These are phyloP conservation scores for Gaertneriomyces semiglobifer DNA, from an alignment of 192 early-diverging fungal species.

Conservation along the genomic window DNA sequence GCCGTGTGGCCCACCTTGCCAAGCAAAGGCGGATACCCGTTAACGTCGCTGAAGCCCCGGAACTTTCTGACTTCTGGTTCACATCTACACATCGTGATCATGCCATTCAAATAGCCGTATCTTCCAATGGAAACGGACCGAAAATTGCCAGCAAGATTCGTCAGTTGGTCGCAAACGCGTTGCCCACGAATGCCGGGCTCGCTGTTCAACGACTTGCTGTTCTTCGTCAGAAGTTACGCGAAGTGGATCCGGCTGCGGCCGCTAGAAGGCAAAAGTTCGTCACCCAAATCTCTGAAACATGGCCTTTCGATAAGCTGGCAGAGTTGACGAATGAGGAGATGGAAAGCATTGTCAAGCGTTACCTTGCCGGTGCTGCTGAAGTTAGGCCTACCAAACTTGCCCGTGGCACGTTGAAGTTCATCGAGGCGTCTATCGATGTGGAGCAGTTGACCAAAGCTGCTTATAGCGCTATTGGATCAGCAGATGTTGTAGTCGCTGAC, in stretches of 20 bases:
- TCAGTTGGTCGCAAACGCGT: slow-evolving; percentile 62
- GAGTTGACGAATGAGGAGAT: slow-evolving; percentile 62
- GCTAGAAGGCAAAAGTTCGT: slow-evolving; percentile 76
- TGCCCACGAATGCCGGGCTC: slow-evolving; percentile 58
- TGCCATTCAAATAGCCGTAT: slow-evolving; percentile 84
- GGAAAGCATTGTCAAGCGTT: slow-evolving; percentile 57
- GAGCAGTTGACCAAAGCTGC: slow-evolving; percentile 76
- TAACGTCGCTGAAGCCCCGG: slow-evolving; percentile 77
- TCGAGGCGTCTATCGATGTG: slow-evolving; percentile 81
- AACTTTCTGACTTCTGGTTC: slow-evolving; percentile 84
- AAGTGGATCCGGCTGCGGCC: slow-evolving; percentile 51
- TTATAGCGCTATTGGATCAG: slow-evolving; percentile 38
- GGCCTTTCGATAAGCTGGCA: slow-evolving; percentile 75
- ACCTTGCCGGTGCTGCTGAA: slow-evolving; percentile 31
- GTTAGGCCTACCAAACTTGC: slow-evolving; percentile 6
- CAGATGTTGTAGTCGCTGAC: slow-evolving; percentile 82
- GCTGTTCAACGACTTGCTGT: slow-evolving; percentile 68
- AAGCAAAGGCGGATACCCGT: slow-evolving; percentile 68
- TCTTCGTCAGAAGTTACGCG: slow-evolving; percentile 48
- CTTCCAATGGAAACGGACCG: slow-evolving; percentile 82
- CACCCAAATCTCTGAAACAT: slow-evolving; percentile 73
- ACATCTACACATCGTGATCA: slow-evolving; percentile 78
- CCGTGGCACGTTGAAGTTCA: slow-evolving; percentile 30
- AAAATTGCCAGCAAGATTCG: slow-evolving; percentile 76
- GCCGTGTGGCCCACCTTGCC: slow-evolving; percentile 56